Evolutionary conservation across 352 stramenopile genomes (phyloP).

Genomic region (Hyaloperonospora brassicae): DNA sequence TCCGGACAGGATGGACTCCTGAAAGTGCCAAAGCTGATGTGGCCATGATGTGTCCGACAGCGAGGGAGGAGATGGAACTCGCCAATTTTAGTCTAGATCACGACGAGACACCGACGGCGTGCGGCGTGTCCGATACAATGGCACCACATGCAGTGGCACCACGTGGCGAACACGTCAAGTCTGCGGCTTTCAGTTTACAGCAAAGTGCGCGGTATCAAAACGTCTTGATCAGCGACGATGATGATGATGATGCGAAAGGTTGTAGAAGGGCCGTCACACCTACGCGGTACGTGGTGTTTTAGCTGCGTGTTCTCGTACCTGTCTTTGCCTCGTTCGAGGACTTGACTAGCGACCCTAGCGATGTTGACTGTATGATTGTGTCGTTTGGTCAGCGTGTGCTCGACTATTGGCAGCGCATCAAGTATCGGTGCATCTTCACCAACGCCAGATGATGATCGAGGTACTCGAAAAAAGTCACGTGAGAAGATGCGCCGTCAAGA

Average conservation of each 20-base stretch:
- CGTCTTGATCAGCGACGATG: constrained; percentile 30
- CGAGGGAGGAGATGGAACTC: constrained; percentile 29
- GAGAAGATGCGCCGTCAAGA: constrained; percentile 76
- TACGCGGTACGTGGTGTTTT: constrained; percentile 34
- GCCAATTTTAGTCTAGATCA: constrained; percentile 36
- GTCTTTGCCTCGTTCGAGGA: constrained; percentile 12
- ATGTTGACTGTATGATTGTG: constrained; percentile 34
- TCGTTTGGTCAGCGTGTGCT: constrained; percentile 40
- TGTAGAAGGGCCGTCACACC: constrained; percentile 15
- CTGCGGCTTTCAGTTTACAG: constrained; percentile 15
- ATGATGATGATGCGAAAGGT: constrained; percentile 24
- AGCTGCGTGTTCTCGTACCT: neutral
- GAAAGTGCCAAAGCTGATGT: constrained; percentile 19
- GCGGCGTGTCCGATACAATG: constrained; percentile 4
- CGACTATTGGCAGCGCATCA: constrained; percentile 31
- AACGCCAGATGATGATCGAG: constrained; percentile 44
- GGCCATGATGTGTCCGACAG: constrained; percentile 19
- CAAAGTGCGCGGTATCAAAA: constrained; percentile 27
- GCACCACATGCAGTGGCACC: constrained; percentile 3
- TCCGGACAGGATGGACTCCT: constrained; percentile 21
- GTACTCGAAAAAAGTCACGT: constrained; percentile 64
- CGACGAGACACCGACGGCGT: constrained; percentile 15
- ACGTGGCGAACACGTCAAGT: constrained; percentile 19
- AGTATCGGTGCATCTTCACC: constrained; percentile 16
- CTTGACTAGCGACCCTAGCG: constrained; percentile 23